Percentiles rank a stretch among this genome's conserved stretches.
These are phyloP conservation scores for Boeremia exigua DNA, from an alignment of 2,329 filamentous ascomycete species.

Conservation along the genomic window DNA sequence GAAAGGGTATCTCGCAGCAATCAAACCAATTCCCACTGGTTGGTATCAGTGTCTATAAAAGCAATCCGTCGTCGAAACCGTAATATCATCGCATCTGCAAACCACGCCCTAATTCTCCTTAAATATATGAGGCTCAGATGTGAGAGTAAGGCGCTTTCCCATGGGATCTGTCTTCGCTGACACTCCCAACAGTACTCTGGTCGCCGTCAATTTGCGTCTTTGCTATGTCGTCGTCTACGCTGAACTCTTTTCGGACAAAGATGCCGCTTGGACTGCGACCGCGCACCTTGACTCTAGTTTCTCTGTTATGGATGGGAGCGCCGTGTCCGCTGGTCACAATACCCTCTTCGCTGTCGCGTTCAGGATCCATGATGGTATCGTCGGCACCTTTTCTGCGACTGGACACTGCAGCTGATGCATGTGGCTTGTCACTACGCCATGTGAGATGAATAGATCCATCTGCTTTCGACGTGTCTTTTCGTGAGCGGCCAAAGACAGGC, in stretches of 20 bases:
- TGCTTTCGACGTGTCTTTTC: conserved; percentile 15
- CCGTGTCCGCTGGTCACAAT: conserved; percentile 9
- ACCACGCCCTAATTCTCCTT: background rate
- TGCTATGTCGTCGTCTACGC: conserved; percentile 16
- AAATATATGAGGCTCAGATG: conserved; percentile 8
- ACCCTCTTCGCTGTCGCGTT: conserved; percentile 26
- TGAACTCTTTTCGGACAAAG: conserved; percentile 31
- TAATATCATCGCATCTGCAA: background rate
- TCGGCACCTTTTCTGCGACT: conserved; percentile 15
- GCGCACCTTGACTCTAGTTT: background rate
- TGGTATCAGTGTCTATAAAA: background rate
- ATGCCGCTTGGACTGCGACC: conserved; percentile 23
- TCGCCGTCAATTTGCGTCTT: conserved; percentile 16
- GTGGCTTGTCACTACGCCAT: conserved; percentile 15
- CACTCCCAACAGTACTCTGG: conserved; percentile 15
- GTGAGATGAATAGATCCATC: conserved; percentile 17
- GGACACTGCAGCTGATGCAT: conserved; percentile 4
- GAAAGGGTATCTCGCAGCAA: conserved; percentile 3
- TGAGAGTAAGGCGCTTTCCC: conserved; percentile 23
- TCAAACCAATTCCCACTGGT: background rate
- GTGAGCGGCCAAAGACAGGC: conserved; percentile 23
- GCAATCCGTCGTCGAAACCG: background rate
- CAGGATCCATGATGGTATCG: conserved; percentile 15
- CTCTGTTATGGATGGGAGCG: background rate
- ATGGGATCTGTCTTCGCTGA: conserved; percentile 20